Evolutionary conservation across 2,329 filamentous ascomycete genomes (phyloP), one percentile per base, ranked within the genome.

Genomic region (Cladosporium sp.): DNA sequence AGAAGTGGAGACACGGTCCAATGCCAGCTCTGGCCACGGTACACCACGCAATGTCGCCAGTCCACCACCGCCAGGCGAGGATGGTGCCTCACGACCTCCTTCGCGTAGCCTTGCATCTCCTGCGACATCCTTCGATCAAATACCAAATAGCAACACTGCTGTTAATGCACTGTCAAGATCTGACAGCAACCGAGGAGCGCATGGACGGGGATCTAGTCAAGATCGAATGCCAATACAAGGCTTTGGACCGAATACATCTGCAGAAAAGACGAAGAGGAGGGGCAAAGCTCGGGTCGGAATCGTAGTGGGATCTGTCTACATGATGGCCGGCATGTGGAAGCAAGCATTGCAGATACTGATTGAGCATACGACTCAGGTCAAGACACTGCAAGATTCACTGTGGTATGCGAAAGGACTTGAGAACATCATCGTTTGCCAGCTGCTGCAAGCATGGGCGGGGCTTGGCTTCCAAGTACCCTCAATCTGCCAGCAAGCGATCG

Each of bases 391-490:
- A 72, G 95, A 99, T 78, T 92, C 97, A 78, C 78, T 98, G n/a
- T 99, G 95, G 94, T 92, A 97, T 79, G 95, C 92, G 21, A 98
- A 98, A 79, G 93, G 92, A 1, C 83, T 99, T 24, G 96, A 99
- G 76, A 88, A 93, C 32, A 92, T 96, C 67, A 81, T 95, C 57
- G 84, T 96, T 30, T 92, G 90, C 74, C 84, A 98, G 71, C 75
- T 98, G 49, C 86, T 98, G 72, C 87, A 96, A 68, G 91, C 89
- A 34, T 97, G 93, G 91, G 87, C 90, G 41, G 90, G 89, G 4
- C 83, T 94, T 73, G 91, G 95, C 74, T 98, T 98, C 72, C 86
- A 89, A 72, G 85, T 95, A 69, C 76, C 81, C 71, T 68, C 77
- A 8, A 69, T 78, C 18, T 77, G 76, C 66, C 73, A 74, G 55